Conservation (phyloP, 1,284 basidiomycete genomes). For the Sporisorium scitamineum region DNA sequence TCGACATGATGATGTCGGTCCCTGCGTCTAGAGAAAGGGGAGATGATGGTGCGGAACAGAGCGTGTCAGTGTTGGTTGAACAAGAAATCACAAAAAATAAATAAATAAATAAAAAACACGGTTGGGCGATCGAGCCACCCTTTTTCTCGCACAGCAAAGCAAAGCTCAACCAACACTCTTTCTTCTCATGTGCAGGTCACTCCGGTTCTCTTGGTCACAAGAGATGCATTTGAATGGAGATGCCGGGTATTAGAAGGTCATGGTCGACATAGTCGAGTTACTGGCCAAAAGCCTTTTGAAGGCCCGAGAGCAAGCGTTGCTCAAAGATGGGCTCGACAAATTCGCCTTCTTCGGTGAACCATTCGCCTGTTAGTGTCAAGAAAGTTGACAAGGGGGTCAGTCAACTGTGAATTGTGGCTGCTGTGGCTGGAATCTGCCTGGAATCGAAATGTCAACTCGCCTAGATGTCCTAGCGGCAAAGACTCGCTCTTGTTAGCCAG, state of each 20-base stretch:
- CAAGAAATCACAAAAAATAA: conserved; percentile 3
- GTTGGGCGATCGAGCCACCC: conserved; percentile 10
- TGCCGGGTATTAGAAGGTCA: not conserved
- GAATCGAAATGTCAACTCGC: conserved; percentile 30
- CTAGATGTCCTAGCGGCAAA: conserved; percentile 60
- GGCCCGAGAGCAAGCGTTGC: conserved; percentile 49
- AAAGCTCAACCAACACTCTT: not conserved
- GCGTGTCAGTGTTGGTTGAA: conserved; percentile 3
- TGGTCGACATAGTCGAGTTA: conserved; percentile 3
- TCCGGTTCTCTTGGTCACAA: not conserved
- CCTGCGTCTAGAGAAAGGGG: not conserved
- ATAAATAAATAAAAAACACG: not conserved
- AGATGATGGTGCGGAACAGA: conserved; percentile 1
- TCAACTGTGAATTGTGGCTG: not conserved
- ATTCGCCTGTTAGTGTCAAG: conserved; percentile 53
- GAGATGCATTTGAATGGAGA: not conserved
- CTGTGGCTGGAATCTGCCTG: not conserved
- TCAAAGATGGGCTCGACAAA: conserved; percentile 61
- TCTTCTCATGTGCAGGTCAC: not conserved
- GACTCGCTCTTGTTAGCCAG: conserved; percentile 39
- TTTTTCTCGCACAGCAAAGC: not conserved
- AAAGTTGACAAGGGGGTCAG: not conserved
- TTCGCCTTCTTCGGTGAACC: conserved; percentile 67
- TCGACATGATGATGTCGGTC: conserved; percentile 23
- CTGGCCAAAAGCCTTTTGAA: conserved; percentile 56